Evolutionary conservation across 2,329 filamentous ascomycete species (phyloP).

Genomic region (Sordariomycetes sp.): DNA sequence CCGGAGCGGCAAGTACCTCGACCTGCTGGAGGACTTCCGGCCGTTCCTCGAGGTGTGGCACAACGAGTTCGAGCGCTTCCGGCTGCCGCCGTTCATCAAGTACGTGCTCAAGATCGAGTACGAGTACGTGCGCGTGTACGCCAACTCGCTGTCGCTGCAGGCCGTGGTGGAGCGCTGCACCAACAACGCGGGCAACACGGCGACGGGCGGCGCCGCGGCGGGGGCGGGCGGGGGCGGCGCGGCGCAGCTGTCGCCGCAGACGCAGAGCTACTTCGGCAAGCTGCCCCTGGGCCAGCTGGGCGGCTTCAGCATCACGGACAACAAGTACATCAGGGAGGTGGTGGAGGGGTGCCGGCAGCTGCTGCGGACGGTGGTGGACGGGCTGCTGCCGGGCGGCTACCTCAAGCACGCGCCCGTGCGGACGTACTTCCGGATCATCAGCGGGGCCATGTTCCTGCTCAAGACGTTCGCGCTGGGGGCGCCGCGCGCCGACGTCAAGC

Average conservation of each 20-base stretch:
- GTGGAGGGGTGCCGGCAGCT: conserved; percentile 69
- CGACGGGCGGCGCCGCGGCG: conserved; percentile 14
- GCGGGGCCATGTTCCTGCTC: conserved; percentile 73
- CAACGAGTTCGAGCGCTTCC: conserved; percentile 69
- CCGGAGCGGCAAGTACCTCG: conserved; percentile 73
- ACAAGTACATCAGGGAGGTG: conserved; percentile 66
- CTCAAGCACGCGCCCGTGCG: conserved; percentile 75
- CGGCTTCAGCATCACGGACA: conserved; percentile 54
- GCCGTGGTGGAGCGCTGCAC: conserved; percentile 91
- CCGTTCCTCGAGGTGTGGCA: conserved; percentile 72
- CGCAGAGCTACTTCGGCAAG: conserved; percentile 54
- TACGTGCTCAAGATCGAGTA: conserved; percentile 90
- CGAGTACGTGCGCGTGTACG: conserved; percentile 87
- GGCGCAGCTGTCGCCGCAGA: conserved; percentile 47
- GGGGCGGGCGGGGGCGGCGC: conserved; percentile 22
- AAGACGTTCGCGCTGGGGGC: conserved; percentile 78
- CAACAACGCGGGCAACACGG: conserved; percentile 51
- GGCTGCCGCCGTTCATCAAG: conserved; percentile 52
- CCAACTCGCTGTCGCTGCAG: conserved; percentile 89
- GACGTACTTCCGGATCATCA: conserved; percentile 80
- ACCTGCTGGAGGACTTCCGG: conserved; percentile 70
- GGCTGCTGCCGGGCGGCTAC: conserved; percentile 61
- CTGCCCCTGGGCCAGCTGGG: conserved; percentile 53
- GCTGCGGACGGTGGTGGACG: conserved; percentile 67
- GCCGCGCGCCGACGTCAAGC: conserved; percentile 65